Conservation (phyloP, 148 eudicot genomes). For the Silene uniflora region DNA sequence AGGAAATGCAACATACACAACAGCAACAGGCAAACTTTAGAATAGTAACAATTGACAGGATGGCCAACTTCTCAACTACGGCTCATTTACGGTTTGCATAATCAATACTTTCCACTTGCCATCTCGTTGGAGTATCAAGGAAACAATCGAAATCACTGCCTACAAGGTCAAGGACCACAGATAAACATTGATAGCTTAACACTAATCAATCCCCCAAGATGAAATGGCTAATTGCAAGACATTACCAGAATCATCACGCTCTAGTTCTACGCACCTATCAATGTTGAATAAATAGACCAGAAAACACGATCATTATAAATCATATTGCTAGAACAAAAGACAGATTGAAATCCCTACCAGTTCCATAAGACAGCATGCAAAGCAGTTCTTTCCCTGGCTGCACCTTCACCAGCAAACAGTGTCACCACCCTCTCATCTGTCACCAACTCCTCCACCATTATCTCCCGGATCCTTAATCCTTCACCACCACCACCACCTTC, state of each 20-base stretch:
- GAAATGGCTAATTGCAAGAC: neutral
- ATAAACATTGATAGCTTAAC: neutral
- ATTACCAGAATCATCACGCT: neutral
- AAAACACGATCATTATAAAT: neutral
- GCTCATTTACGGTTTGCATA: neutral
- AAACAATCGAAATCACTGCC: neutral
- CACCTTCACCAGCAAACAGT: conserved; percentile 62
- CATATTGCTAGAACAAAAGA: neutral
- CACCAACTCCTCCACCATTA: conserved; percentile 70
- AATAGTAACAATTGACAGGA: neutral
- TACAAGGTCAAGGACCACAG: neutral
- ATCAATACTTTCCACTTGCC: neutral
- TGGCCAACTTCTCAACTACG: neutral
- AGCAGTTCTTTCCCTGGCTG: conserved; percentile 66
- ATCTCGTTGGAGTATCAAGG: neutral
- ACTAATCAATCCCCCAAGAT: neutral
- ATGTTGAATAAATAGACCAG: neutral
- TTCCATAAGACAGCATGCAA: conserved; percentile 94
- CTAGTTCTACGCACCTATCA: neutral
- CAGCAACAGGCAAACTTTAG: neutral
- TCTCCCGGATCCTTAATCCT: conserved; percentile 57
- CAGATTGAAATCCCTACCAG: conserved; percentile 38
- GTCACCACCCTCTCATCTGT: conserved; percentile 75
- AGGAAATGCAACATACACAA: neutral
- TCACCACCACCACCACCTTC: conserved; percentile 46